Conservation (phyloP, 257 asterid species). For the Fraxinus quadrangulata region DNA sequence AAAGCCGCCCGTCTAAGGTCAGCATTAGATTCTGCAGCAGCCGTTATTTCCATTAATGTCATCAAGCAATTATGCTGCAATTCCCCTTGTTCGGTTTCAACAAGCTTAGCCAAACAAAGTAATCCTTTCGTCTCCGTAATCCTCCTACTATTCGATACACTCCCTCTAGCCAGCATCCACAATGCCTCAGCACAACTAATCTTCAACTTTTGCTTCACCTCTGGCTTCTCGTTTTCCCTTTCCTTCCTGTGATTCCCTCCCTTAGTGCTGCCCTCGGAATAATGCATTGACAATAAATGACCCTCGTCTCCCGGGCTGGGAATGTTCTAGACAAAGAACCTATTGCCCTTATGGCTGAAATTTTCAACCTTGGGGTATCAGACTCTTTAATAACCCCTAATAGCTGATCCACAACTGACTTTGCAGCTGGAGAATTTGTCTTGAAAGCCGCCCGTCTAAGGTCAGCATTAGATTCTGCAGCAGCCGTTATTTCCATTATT, state of each 20-base stretch:
- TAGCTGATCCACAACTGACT: constrained; percentile 78
- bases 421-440: constrained; percentile 77
- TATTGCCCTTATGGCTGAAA: constrained; percentile 59
- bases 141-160: constrained; percentile 62
- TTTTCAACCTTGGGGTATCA: constrained; percentile 35
- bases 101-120: constrained; percentile 78
- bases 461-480: constrained; percentile 73
- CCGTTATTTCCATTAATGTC: constrained; percentile 75
- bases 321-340: constrained; percentile 76
- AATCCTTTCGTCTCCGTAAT: constrained; percentile 79
- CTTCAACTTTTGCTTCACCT: constrained; percentile 59
- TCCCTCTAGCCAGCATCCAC: constrained; percentile 78
- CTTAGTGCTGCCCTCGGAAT: constrained; percentile 54
- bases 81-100: constrained; percentile 68
- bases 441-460: constrained; percentile 71
- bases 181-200: constrained; percentile 68
- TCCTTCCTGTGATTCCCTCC: constrained; percentile 54
- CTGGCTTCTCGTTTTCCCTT: constrained; percentile 65
- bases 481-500: constrained; percentile 72
- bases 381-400: constrained; percentile 51
- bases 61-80: constrained; percentile 63
- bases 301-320: constrained; percentile 77
- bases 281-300: constrained; percentile 46
- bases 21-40: constrained; percentile 69
- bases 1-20: constrained; percentile 74